phyloP scores from a whole-genome alignment of 768 basidiomycete genomes.

The Boletus huronensis region DNA sequence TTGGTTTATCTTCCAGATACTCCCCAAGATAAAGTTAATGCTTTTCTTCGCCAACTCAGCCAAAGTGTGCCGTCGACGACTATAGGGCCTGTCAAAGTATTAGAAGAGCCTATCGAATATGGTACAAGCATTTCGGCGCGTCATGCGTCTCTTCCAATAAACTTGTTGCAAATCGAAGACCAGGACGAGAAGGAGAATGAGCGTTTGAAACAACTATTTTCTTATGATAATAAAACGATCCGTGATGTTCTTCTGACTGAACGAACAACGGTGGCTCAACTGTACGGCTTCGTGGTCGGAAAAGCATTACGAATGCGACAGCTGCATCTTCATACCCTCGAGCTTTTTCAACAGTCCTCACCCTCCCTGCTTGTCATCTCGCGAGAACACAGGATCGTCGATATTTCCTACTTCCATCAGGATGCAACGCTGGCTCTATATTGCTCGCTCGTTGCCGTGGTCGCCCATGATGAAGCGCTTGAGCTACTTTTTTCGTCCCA shows the following conservation, averaged over 20 bases:
- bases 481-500: constrained; percentile 47
- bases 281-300: constrained; percentile 72
- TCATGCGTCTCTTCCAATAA: constrained; percentile 38
- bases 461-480: constrained; percentile 57
- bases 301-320: constrained; percentile 60
- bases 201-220: constrained; percentile 52
- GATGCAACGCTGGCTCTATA: constrained; percentile 66
- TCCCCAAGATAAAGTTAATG: constrained; percentile 49
- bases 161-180: constrained; percentile 46
- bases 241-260: constrained; percentile 66
- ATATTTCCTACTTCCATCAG: constrained; percentile 56
- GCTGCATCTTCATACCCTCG: constrained; percentile 55
- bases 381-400: constrained; percentile 51
- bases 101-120: constrained; percentile 55
- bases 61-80: constrained; percentile 33
- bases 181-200: constrained; percentile 40
- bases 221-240: constrained; percentile 50
- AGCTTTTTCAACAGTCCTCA: constrained; percentile 40
- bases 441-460: constrained; percentile 57
- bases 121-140: constrained; percentile 39
- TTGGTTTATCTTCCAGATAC: constrained; percentile 65
- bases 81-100: constrained; percentile 40
- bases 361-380: constrained; percentile 49
- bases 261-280: constrained; percentile 63
- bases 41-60: constrained; percentile 55